Evolutionary conservation across 805 yeast species (phyloP), one percentile per base, ranked within the genome.

Genomic region (Schizosaccharomyces lindneri): DNA sequence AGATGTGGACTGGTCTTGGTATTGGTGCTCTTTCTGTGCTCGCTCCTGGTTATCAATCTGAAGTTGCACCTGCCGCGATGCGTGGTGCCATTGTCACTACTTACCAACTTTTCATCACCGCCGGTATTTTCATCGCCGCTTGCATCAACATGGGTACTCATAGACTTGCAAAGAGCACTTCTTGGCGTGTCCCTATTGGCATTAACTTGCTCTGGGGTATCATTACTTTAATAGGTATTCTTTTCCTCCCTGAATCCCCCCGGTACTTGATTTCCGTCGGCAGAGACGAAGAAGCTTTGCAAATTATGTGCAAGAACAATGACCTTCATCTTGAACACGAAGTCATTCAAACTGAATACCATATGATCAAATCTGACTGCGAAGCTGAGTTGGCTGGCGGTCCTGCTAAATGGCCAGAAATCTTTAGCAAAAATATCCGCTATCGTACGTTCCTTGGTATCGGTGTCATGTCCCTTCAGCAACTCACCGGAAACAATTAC

Each of bases 11-110:
- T 36, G 95, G 95, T 64, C 67, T 84, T 15, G 84, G 85, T 63
- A 86, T 86, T 63, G 95, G 95, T 65, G 81, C 81, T 65, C 77
- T 85, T 46, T 80, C 89, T 48, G 87, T 88, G 57, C 77, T 82
- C 63, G 85, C 83, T 36, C 89, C 93, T 61, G 73, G 85, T 70
- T 85, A 84, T 69, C 83, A 83, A 74, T 84, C 89, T 41, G 87
- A 85, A 70, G 82, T 85, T 48, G 79, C 87, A n/a, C 93, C 93
- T 31, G 81, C 78, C 67, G 81, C 84, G 76, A 79, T 85, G 61
- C 77, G 94, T 73, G 94, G 94, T 66, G 80, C 87, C 21, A 76
- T 84, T 64, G 87, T 85, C 59, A 80, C 85, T 62, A 78, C 84
- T n/a, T 86, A 84, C 70, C 94, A 86, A 70, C 77, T 82, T 75